These are phyloP conservation scores for Omphalea diandra DNA, from an alignment of 441 rosid species.

Conservation along the genomic window DNA sequence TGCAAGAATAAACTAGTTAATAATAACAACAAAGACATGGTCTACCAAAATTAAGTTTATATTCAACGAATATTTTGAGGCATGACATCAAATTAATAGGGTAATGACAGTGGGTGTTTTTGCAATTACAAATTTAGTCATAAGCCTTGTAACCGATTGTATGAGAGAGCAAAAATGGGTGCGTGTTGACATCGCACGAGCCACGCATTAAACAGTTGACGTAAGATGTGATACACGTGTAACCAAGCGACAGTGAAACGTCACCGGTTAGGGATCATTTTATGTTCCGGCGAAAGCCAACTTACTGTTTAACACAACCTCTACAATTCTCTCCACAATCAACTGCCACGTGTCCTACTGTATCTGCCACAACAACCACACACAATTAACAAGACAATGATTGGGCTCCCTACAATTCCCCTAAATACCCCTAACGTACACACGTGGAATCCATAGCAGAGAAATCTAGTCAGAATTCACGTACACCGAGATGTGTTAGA, in stretches of 20 bases:
- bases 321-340: neutral
- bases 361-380: too few relatives aligned
- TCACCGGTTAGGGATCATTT: conserved; percentile 4
- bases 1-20: too few relatives aligned
- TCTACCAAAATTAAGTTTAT: too few relatives aligned
- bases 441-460: conserved; percentile 12
- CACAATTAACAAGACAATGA: conserved; percentile 38
- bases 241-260: conserved; percentile 8
- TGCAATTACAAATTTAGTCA: too few relatives aligned
- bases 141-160: too few relatives aligned
- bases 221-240: neutral
- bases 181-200: too few relatives aligned
- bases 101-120: too few relatives aligned
- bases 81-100: too few relatives aligned
- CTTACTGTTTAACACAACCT: neutral
- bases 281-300: neutral
- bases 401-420: conserved; percentile 21
- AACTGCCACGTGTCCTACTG: conserved; percentile 28
- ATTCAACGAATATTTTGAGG: too few relatives aligned
- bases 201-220: neutral
- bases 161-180: too few relatives aligned
- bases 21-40: too few relatives aligned
- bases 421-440: neutral
- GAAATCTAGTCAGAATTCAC: neutral
- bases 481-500: neutral